Percentiles rank a stretch among this genome's conserved stretches.
Conservation (phyloP, 768 basidiomycete genomes). For the Psilocybe tampanensis region DNA sequence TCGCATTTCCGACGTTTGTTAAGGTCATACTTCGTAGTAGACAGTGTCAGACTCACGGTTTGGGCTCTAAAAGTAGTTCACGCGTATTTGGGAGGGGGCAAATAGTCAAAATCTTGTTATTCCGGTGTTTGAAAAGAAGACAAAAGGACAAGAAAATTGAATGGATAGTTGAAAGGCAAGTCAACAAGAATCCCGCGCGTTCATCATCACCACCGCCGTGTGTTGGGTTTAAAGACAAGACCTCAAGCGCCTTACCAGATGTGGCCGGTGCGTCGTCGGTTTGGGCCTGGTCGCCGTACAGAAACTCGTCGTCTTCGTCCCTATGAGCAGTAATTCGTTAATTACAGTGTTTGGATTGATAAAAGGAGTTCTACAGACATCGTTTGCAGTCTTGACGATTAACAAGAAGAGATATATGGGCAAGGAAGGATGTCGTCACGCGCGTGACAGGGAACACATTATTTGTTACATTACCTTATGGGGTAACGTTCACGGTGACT, state of each 20-base stretch:
- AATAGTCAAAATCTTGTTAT: constrained; percentile 45
- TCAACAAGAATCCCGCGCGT: neutral
- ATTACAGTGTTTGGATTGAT: neutral
- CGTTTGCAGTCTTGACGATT: neutral
- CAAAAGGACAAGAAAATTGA: constrained; percentile 28
- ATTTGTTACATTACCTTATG: neutral
- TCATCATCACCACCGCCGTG: neutral
- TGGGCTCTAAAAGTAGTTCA: constrained; percentile 52
- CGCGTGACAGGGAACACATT: neutral
- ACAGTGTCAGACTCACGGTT: constrained; percentile 57
- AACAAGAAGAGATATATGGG: neutral
- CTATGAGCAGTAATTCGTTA: constrained; percentile 27
- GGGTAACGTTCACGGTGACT: no score
- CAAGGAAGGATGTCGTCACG: neutral
- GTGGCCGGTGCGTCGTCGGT: constrained; percentile 34
- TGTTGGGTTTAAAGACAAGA: constrained; percentile 12
- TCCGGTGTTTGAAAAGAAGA: constrained; percentile 33
- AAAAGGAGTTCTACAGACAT: constrained; percentile 1
- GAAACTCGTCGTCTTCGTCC: constrained; percentile 83
- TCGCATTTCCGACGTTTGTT: constrained; percentile 14
- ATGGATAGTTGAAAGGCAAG: constrained; percentile 19
- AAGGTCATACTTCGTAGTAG: constrained; percentile 11
- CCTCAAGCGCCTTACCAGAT: constrained; percentile 48
- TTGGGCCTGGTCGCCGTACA: constrained; percentile 62
- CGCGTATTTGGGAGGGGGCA: constrained; percentile 34